These are phyloP conservation scores for Croton laevigatus DNA, from an alignment of 441 rosid genomes.

Conservation along the genomic window DNA sequence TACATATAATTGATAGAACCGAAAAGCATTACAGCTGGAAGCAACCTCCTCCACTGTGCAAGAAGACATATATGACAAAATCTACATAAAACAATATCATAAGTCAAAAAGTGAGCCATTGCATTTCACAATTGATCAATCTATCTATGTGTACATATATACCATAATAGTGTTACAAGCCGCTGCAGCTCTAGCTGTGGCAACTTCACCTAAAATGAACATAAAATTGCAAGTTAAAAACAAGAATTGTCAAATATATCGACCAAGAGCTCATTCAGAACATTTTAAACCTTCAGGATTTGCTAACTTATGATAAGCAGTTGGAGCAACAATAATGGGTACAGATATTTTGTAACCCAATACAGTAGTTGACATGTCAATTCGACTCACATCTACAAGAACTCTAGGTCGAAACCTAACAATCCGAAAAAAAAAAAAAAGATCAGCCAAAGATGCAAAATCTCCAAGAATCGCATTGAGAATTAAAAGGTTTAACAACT, in stretches of 20 bases:
- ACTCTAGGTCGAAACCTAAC: conserved; percentile 82
- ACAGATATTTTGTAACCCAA: conserved; percentile 81
- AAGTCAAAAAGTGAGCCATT: conserved; percentile 1
- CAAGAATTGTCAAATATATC: neutral
- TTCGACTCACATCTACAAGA: conserved; percentile 79
- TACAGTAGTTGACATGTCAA: conserved; percentile 68
- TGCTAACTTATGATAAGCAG: conserved; percentile 91
- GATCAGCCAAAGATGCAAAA: neutral
- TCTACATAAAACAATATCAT: conserved; percentile 29
- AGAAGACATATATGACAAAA: conserved; percentile 55
- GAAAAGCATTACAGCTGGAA: conserved; percentile 66
- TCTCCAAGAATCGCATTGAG: neutral
- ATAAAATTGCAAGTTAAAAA: neutral
- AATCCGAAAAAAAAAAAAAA: neutral
- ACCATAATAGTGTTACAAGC: conserved; percentile 76
- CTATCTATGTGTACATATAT: conserved; percentile 7
- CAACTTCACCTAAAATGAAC: conserved; percentile 55
- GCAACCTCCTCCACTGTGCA: conserved; percentile 84
- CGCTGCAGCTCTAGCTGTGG: conserved; percentile 83
- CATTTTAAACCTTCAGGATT: conserved; percentile 19
- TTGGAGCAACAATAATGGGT: conserved; percentile 96
- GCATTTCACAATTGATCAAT: conserved; percentile 1
- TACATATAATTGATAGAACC: conserved; percentile 72
- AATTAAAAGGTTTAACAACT: neutral
- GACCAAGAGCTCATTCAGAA: neutral